Percentiles rank a stretch among this genome's conserved stretches.
Conservation (phyloP, 2,329 filamentous ascomycete species). For the Neoascochyta sp. region DNA sequence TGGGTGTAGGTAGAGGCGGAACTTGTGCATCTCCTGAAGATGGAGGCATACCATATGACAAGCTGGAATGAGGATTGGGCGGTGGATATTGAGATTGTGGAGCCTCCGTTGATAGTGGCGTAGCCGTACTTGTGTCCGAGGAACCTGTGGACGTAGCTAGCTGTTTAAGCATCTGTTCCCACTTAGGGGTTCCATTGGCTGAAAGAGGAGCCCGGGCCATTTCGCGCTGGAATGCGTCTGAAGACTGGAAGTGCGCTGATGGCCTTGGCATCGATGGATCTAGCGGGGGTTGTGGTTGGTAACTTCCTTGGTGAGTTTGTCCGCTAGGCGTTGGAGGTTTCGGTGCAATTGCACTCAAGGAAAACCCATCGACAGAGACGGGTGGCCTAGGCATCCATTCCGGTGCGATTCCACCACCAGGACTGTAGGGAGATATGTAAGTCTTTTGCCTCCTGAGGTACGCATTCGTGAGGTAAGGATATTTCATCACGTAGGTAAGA, state of each 20-base stretch:
- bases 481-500: slow-evolving; percentile 43
- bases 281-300: slow-evolving; percentile 8
- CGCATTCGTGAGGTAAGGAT: slow-evolving; percentile 46
- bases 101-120: slow-evolving; percentile 9
- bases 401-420: slow-evolving; percentile 40
- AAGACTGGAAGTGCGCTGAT: slow-evolving; percentile 42
- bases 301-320: slow-evolving; percentile 9
- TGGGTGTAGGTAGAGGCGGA: slow-evolving; percentile 11
- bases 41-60: slow-evolving; percentile 14
- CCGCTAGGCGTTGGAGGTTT: slow-evolving; percentile 11
- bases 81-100: slow-evolving; percentile 17
- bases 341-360: slow-evolving; percentile 13
- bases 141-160: slow-evolving; percentile 20
- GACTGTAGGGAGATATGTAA: slow-evolving; percentile 48
- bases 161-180: slow-evolving; percentile 36
- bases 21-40: slow-evolving; percentile 16
- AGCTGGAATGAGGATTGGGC: slow-evolving; percentile 10
- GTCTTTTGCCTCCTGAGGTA: slow-evolving; percentile 45
- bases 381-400: slow-evolving; percentile 38
- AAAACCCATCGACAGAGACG: slow-evolving; percentile 8
- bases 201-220: slow-evolving; percentile 26
- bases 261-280: slow-evolving; percentile 23
- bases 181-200: slow-evolving; percentile 23
- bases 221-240: slow-evolving; percentile 45
- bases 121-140: slow-evolving; percentile 5